Evolutionary conservation across 805 yeast species (phyloP), one percentile per base, ranked within the genome.

Genomic region (Metschnikowia lochheadii): DNA sequence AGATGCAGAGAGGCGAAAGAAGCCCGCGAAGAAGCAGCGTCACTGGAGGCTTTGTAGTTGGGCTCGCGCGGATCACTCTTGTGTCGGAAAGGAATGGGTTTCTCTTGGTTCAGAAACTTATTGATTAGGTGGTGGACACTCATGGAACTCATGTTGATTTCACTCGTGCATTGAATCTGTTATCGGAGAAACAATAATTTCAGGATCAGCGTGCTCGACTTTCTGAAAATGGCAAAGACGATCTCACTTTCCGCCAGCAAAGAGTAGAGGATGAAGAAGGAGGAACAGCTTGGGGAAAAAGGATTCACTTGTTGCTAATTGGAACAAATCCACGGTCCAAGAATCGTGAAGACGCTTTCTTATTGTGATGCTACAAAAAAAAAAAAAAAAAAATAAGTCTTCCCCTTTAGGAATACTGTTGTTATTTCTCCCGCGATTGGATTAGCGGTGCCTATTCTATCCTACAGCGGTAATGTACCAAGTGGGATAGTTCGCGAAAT

Each of bases 71-170:
- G 34, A 36, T 35, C 40, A 33, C 40, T 35, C 10, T 44, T 35
- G 40, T 34, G 46, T 10, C 29, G 46, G 20, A 44, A 26, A 11
- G 46, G 10, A 5, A 44, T 26, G 17, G 48, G 36, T 17, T 46
- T 52, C 43, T 52, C 52, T 29, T 47, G 38, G 31, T 40, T 40
- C n/a, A 56, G 50, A 50, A 57, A 56, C 54, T 59, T 69, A 44
- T 68, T 76, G 35, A 72, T 68, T 51, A 72, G 73, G 46, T 75
- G 66, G 54, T 69, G 67, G 36, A 72, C 77, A 57, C 74, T 71
- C 72, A 72, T 71, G 49, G 73, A 68, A 41, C 48, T 45, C 48
- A 45, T 45, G 47, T 18, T 39, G 18, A 20, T 18, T 34, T 20
- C 37, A 33, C 15, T 15, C 11, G 40, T 44, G 40, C 46, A 44